Evolutionary conservation across 2,329 filamentous ascomycete species (phyloP).

Genomic region (Lecanicillium sp.): DNA sequence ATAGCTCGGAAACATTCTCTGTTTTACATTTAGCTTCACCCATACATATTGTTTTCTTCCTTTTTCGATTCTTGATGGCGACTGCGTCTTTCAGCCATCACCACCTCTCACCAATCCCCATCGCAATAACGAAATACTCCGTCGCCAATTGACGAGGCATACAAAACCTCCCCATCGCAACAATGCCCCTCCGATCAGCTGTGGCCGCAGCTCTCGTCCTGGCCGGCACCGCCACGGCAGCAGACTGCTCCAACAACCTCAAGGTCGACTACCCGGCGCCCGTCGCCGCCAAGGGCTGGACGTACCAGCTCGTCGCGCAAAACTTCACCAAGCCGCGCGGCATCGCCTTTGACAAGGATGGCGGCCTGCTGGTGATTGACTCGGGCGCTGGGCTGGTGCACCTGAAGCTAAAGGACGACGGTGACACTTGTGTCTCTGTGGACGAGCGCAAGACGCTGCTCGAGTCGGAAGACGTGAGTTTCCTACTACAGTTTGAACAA

Average conservation of each 20-base stretch:
- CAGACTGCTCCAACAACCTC: slow-evolving; percentile 26
- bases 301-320: slow-evolving; percentile 33
- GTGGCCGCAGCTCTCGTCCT: slow-evolving; percentile 6
- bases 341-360: slow-evolving; percentile 36
- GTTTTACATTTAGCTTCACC: too few species aligned
- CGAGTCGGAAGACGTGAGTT: slow-evolving; percentile 25
- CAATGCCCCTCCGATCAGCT: neutral
- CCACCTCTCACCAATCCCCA: too few species aligned
- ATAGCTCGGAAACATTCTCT: too few species aligned
- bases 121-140: too few species aligned
- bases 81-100: too few species aligned
- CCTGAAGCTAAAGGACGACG: slow-evolving; percentile 32
- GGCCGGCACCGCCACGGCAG: slow-evolving; percentile 1
- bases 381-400: slow-evolving; percentile 32
- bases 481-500: slow-evolving; percentile 1
- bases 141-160: too few species aligned
- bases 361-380: slow-evolving; percentile 39
- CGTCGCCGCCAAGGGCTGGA: slow-evolving; percentile 33
- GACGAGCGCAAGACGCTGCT: slow-evolving; percentile 27
- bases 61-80: too few species aligned
- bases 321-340: slow-evolving; percentile 34
- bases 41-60: too few species aligned
- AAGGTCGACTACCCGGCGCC: slow-evolving; percentile 27
- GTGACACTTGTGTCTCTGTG: slow-evolving; percentile 32
- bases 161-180: too few species aligned